Evolutionary conservation across 176 grass and related monocot species (phyloP), one percentile per base, ranked within the genome.

Genomic region (Rhynchospora breviuscula): DNA sequence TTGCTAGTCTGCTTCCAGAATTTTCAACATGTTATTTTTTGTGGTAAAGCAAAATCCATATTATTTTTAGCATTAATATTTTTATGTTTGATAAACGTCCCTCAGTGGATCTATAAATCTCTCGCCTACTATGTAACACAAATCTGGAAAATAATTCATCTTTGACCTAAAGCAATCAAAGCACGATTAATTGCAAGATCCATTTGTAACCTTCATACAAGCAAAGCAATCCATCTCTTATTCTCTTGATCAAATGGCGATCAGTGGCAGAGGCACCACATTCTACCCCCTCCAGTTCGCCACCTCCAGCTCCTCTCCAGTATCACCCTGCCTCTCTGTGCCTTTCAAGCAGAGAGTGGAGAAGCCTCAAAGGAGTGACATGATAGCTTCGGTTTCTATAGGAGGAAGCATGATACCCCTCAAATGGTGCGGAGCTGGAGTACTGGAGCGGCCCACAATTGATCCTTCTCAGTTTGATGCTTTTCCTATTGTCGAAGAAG

Each of bases 381-480:
- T 47, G 70, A 8, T 29, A 66, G 23, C 21, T 6, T 51, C 75
- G 1, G 72, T 54, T 54, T 54, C 47, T 26, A 54, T 31, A 31
- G 73, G 48, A 51, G 46, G 19, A 25, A 13, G 22, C 70, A 75
- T 82, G 44, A 84, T 66, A 31, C 23, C 79, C 17, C 69, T 81
- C 17, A 69, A 46, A 79, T 73, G 80, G 64, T 12, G 68, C n/a
- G 83, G 68, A 65, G 91, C 79, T 72, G 71, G 79, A 43, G 64
- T 90, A 47, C 84, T 97, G 82, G 94, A 94, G 29, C 79, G 57
- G 60, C 73, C 49, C 83, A 54, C 88, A 33, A 90, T 89, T 61
- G 91, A 88, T 49, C 88, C 90, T 84, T 91, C 90, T 57, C 88
- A 88, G 84, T 77, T 97, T 15, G 92, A 90, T 10, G 17, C 72